A percentile compares a stretch with the other conserved stretches of the same genome.
phyloP scores from a whole-genome alignment of 2,329 filamentous ascomycete species.

The Xylaria sp. region DNA sequence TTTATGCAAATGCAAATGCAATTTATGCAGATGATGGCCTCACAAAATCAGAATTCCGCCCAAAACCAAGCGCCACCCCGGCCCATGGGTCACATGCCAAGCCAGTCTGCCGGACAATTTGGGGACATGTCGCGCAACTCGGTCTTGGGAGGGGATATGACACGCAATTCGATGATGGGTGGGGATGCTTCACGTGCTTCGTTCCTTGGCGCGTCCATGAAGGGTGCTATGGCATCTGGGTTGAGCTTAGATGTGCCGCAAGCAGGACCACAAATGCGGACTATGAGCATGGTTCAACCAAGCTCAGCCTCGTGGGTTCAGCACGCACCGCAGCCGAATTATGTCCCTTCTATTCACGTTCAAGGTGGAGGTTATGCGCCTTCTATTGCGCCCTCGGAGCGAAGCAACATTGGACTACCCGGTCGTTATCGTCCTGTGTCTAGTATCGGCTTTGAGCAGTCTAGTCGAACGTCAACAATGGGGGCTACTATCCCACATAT shows the following conservation, averaged over 20 bases:
- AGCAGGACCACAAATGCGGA: conserved; percentile 65
- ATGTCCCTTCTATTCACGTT: conserved; percentile 62
- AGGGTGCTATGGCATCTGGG: conserved; percentile 55
- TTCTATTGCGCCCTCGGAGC: conserved; percentile 94
- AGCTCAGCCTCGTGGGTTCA: conserved; percentile 69
- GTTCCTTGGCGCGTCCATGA: conserved; percentile 42
- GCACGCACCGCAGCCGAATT: conserved; percentile 56
- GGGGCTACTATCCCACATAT: conserved; percentile 55
- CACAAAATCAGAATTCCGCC: conserved; percentile 54
- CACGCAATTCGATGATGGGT: conserved; percentile 47
- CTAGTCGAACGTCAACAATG: conserved; percentile 57
- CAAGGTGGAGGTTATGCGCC: conserved; percentile 77
- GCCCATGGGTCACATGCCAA: conserved; percentile 54
- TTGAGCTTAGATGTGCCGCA: conserved; percentile 58
- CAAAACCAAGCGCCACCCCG: conserved; percentile 45
- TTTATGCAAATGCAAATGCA: conserved; percentile 97
- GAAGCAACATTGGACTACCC: conserved; percentile 91
- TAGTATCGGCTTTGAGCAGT: conserved; percentile 59
- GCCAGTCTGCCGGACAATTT: conserved; percentile 59
- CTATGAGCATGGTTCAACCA: conserved; percentile 87
- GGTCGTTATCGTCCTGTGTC: conserved; percentile 92
- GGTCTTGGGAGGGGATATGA: conserved; percentile 41
- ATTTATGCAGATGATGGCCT: conserved; percentile 85
- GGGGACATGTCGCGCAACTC: conserved; percentile 47
- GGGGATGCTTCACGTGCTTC: conserved; percentile 36